phyloP scores from a whole-genome alignment of 2,329 filamentous ascomycete species.

The Leptosphaerulina australis region DNA sequence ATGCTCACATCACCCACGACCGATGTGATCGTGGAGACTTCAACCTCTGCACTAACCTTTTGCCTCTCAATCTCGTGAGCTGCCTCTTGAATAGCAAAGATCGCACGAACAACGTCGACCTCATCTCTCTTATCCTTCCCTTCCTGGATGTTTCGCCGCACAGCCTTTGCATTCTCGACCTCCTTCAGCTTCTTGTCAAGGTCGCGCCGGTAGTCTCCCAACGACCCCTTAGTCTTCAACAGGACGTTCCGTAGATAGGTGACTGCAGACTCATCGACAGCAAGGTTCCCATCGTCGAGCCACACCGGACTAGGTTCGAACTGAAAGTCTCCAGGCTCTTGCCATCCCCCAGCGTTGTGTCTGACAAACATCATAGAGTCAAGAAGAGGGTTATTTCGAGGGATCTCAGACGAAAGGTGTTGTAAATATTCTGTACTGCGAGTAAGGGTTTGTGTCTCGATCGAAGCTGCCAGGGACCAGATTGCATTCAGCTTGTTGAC shows the following conservation, averaged over 20 bases:
- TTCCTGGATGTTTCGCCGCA: slow-evolving; percentile 77
- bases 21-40: slow-evolving; percentile 89
- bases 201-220: slow-evolving; percentile 80
- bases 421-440: slow-evolving; percentile 75
- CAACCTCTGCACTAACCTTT: slow-evolving; percentile 86
- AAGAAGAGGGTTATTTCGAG: slow-evolving; percentile 82
- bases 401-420: slow-evolving; percentile 78
- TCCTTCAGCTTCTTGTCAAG: slow-evolving; percentile 86
- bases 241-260: slow-evolving; percentile 90
- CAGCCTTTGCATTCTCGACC: slow-evolving; percentile 75
- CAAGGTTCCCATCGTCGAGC: slow-evolving; percentile 89
- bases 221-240: slow-evolving; percentile 83
- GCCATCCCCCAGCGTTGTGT: slow-evolving; percentile 83
- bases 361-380: slow-evolving; percentile 98
- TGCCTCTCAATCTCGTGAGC: slow-evolving; percentile 84
- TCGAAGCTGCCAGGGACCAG: slow-evolving; percentile 78
- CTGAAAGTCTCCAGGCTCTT: slow-evolving; percentile 80
- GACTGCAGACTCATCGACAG: slow-evolving; percentile 84
- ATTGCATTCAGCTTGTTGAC: slow-evolving; percentile 82
- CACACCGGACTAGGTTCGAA: slow-evolving; percentile 97
- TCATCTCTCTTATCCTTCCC: slow-evolving; percentile 90
- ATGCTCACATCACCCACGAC: slow-evolving; percentile 91
- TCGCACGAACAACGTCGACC: slow-evolving; percentile 79
- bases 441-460: slow-evolving; percentile 80
- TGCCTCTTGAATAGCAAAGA: slow-evolving; percentile 83